Conservation (phyloP, 2,329 filamentous ascomycete genomes). For the Teratosphaeria epicoccoides region DNA sequence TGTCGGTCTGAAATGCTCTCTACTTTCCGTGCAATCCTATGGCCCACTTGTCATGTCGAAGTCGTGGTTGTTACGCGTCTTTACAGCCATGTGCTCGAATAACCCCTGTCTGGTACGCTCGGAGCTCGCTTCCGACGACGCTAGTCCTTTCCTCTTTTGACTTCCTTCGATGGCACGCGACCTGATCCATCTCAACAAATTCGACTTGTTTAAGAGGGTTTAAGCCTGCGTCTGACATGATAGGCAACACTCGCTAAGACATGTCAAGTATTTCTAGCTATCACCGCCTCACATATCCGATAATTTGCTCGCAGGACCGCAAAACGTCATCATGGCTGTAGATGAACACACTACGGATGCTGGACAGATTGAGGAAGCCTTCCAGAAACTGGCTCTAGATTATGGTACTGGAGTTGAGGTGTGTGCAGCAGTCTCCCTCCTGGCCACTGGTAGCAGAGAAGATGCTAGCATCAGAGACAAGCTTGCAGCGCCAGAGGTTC, state of each 20-base stretch:
- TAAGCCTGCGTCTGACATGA: not conserved
- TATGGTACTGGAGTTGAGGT: not conserved
- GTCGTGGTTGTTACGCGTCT: not conserved
- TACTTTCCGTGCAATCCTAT: not conserved
- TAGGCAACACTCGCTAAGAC: not conserved
- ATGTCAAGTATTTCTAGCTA: too few species aligned
- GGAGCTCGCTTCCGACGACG: not conserved
- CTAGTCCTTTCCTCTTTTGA: not conserved
- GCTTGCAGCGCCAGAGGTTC: slow-evolving; percentile 7
- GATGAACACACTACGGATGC: not conserved
- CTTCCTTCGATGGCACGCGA: not conserved
- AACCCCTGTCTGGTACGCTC: not conserved
- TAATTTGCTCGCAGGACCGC: not conserved
- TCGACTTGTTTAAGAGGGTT: not conserved
- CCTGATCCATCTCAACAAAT: not conserved
- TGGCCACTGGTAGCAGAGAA: slow-evolving; percentile 14
- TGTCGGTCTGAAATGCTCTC: slow-evolving; percentile 9
- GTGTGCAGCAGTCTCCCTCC: slow-evolving; percentile 4
- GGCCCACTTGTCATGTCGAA: not conserved
- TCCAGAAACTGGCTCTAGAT: not conserved
- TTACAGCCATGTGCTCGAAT: not conserved
- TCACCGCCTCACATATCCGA: not conserved
- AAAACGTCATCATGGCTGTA: not conserved
- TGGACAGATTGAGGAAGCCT: not conserved
- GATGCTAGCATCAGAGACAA: slow-evolving; percentile 5